These are phyloP conservation scores for Fusarium haematococcum DNA, from an alignment of 2,329 filamentous ascomycete genomes.

Conservation along the genomic window DNA sequence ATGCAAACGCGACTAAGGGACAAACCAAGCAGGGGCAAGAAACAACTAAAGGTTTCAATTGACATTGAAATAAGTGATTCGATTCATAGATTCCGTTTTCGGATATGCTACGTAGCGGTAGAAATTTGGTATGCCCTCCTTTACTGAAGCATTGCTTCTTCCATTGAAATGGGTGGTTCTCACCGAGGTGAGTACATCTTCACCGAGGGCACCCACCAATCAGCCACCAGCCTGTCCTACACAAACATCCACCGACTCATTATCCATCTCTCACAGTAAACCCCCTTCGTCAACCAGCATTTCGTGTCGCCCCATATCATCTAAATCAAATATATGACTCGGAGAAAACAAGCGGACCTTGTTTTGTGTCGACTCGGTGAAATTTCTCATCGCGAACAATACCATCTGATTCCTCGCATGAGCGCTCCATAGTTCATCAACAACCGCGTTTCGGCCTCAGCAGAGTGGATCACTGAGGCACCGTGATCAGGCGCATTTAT, in stretches of 20 bases:
- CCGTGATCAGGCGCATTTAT: not conserved
- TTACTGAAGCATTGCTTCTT: not conserved
- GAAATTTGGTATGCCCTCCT: not conserved
- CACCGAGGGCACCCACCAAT: slow-evolving; percentile 15
- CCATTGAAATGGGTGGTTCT: not conserved
- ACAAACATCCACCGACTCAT: slow-evolving; percentile 12
- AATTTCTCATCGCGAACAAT: not conserved
- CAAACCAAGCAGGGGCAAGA: not conserved
- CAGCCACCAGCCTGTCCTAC: not conserved
- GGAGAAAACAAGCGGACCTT: not conserved
- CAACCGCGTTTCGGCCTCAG: not conserved
- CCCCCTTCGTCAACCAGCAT: not conserved
- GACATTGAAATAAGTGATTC: not conserved
- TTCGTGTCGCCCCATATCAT: not conserved
- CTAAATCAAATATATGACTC: not conserved
- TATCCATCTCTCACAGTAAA: slow-evolving; percentile 7
- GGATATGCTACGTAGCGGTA: not conserved
- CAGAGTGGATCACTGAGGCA: not conserved
- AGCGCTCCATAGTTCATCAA: not conserved
- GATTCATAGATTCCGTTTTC: not conserved
- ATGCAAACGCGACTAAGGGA: not conserved
- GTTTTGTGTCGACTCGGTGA: not conserved
- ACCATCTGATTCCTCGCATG: not conserved
- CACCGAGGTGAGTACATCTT: not conserved
- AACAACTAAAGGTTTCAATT: not conserved